Conservation (phyloP, 2,329 filamentous ascomycete genomes). For the Aureobasidium mangrovei region DNA sequence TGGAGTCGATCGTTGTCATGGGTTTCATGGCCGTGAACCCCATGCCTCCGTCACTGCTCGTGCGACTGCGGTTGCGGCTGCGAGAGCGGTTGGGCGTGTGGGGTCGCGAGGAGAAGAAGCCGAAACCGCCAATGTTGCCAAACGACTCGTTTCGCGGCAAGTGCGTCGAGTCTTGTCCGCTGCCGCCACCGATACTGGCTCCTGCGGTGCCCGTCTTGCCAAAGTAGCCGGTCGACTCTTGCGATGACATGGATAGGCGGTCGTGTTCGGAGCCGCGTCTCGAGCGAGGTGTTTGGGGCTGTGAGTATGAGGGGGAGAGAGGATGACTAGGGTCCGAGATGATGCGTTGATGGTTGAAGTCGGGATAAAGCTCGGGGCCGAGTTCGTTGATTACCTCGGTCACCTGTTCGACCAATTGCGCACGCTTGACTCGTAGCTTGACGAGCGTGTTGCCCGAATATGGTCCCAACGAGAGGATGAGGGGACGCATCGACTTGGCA, state of each 20-base stretch:
- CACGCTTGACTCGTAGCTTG: slow-evolving; percentile 63
- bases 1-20: slow-evolving; percentile 58
- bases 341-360: slow-evolving; percentile 74
- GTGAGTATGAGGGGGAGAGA: slow-evolving; percentile 21
- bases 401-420: slow-evolving; percentile 68
- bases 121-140: slow-evolving; percentile 76
- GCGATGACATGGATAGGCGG: slow-evolving; percentile 17
- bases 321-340: slow-evolving; percentile 45
- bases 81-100: slow-evolving; percentile 68
- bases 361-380: slow-evolving; percentile 92
- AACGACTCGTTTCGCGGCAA: slow-evolving; percentile 86
- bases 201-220: slow-evolving; percentile 16
- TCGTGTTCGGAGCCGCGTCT: slow-evolving; percentile 15
- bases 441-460: slow-evolving; percentile 76
- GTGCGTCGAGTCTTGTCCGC: slow-evolving; percentile 42
- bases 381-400: slow-evolving; percentile 91
- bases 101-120: slow-evolving; percentile 82
- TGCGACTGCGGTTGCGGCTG: slow-evolving; percentile 54
- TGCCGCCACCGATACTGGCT: slow-evolving; percentile 27
- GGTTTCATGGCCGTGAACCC: slow-evolving; percentile 55
- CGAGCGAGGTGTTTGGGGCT: slow-evolving; percentile 21
- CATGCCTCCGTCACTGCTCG: slow-evolving; percentile 42
- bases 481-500: slow-evolving; percentile 81
- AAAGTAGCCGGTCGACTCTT: slow-evolving; percentile 12
- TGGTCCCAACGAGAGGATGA: slow-evolving; percentile 77